Base-by-base conservation (phyloP, 345 rosid genomes). In the Lepidium africanum region DNA sequence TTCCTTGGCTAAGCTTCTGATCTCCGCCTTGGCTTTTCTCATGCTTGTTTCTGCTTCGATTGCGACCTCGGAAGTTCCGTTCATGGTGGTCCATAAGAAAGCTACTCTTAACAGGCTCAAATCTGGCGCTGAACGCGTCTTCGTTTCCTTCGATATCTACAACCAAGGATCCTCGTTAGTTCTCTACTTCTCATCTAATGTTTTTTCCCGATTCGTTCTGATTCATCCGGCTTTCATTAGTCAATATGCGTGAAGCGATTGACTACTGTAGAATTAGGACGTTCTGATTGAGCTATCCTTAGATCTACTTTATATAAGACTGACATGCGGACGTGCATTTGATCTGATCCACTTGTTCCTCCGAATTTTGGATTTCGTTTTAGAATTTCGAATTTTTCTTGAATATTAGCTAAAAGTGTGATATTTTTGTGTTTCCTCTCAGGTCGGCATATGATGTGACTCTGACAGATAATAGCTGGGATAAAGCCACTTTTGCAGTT, bases 31-130 rank as follows among this genome's bases (percentile, higher is more conserved):
- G 63, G 33, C 82, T 43, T 69, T 75, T 17, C 70, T 85, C 48
- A 60, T 77, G 49, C 76, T 87, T 48, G 38, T 86, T 5, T 86
- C 90, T 2, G 69, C 84, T 35, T 59, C 86, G 12, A 70, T 84
- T 32, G 87, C 84, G 72, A 77, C 65, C 76, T 47, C 86, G 55
- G 99, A 91, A 63, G 91, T 81, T 32, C 97, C 97, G 27, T 91
- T 91, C 84, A 79, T 95, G 50, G 86, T 95, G 50, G 98, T 87
- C 10, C 91, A 90, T 80, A 90, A 93, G 92, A 90, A 93, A 81
- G 97, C 91, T 17, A 71, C 92, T 53, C 87, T 84, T 70, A 82
- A 71, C 63, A 62, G 94, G 61, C 92, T 87, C 81, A 95, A 86
- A 72, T 84, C 97, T 42, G 98, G 97, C 63, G 79, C 81, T 51